Conservation (phyloP, 2,329 filamentous ascomycete species). For the Alternaria triticina region DNA sequence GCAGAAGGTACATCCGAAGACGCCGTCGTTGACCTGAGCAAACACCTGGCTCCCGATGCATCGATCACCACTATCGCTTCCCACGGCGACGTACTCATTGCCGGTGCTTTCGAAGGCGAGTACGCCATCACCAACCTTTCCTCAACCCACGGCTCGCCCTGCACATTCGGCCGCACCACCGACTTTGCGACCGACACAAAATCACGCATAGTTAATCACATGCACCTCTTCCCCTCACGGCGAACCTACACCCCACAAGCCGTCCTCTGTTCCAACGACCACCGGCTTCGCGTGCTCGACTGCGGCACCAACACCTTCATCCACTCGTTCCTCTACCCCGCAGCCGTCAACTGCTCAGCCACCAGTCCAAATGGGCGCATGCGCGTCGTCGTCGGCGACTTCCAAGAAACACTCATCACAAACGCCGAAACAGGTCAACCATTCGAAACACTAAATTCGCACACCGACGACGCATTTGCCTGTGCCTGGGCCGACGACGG, state of each 20-base stretch:
- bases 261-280: conserved; percentile 65
- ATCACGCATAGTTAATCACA: conserved; percentile 65
- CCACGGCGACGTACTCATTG: conserved; percentile 57
- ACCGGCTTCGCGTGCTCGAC: conserved; percentile 61
- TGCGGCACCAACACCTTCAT: conserved; percentile 64
- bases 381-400: conserved; percentile 75
- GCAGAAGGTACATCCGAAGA: conserved; percentile 51
- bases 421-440: conserved; percentile 70
- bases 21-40: conserved; percentile 58
- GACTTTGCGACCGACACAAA: conserved; percentile 55
- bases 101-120: conserved; percentile 64
- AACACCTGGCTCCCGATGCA: conserved; percentile 45
- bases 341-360: conserved; percentile 75
- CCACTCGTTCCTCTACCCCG: conserved; percentile 61
- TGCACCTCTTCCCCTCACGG: conserved; percentile 60
- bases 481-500: conserved; percentile 83
- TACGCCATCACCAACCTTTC: conserved; percentile 58
- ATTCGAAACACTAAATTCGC: conserved; percentile 65
- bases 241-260: conserved; percentile 57
- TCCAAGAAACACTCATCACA: conserved; percentile 68
- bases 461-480: conserved; percentile 75
- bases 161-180: conserved; percentile 56
- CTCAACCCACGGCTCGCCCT: conserved; percentile 42
- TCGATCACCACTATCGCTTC: conserved; percentile 62
- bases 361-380: conserved; percentile 74